These are phyloP conservation scores for Diaporthe sp. DNA, from an alignment of 2,329 filamentous ascomycete species.

Conservation along the genomic window DNA sequence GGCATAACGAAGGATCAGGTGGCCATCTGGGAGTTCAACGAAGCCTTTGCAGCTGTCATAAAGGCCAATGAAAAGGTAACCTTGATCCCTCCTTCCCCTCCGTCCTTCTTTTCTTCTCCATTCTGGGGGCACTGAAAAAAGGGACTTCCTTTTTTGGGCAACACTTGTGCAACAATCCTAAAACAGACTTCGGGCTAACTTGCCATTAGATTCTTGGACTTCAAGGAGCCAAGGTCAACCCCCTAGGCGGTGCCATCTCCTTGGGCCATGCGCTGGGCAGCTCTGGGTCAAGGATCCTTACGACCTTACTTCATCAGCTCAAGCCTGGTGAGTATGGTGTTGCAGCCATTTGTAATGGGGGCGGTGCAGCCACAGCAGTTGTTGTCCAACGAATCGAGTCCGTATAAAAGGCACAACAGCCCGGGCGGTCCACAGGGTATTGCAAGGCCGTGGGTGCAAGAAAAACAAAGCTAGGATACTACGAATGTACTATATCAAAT, in stretches of 20 bases:
- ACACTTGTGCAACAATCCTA: not conserved
- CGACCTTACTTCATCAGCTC: constrained; percentile 91
- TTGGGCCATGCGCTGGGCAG: constrained; percentile 93
- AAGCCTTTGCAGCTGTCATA: constrained; percentile 96
- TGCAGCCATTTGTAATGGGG: constrained; percentile 97
- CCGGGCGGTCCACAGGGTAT: not conserved
- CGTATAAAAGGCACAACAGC: constrained; percentile 52
- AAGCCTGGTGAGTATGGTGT: constrained; percentile 94
- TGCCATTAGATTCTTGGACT: constrained; percentile 80
- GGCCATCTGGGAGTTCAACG: constrained; percentile 97
- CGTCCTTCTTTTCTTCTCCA: not conserved
- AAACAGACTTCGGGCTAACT: not conserved
- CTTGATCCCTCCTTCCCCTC: not conserved
- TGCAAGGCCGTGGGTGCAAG: not conserved
- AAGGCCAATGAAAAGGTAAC: constrained; percentile 90
- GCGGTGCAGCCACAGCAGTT: constrained; percentile 90
- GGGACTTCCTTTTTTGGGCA: not conserved
- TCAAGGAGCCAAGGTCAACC: constrained; percentile 85
- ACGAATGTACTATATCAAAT: not conserved
- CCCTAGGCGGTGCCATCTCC: constrained; percentile 90
- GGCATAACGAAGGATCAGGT: constrained; percentile 94
- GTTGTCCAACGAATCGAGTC: constrained; percentile 87
- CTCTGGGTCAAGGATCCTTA: constrained; percentile 91
- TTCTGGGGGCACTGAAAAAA: too few relatives aligned
- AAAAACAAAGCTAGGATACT: not conserved